Evolutionary conservation across 1,139 yeast genomes (phyloP).

Genomic region (Zygosaccharomyces pseudobailii): DNA sequence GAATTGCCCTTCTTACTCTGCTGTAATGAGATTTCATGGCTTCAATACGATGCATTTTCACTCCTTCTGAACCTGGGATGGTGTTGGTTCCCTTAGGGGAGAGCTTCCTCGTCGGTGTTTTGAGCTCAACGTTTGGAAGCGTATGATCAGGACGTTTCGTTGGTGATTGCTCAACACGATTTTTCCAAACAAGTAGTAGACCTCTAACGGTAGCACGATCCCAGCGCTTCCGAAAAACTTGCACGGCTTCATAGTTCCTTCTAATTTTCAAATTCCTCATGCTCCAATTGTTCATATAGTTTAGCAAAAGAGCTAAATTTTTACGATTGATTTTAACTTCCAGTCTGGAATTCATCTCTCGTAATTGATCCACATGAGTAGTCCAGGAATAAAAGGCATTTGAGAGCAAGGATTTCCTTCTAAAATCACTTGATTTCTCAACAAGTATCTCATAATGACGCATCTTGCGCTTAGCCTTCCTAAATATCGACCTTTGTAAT

Average conservation of each 20-base stretch:
- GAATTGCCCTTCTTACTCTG: slow-evolving; percentile 34
- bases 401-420: slow-evolving; percentile 15
- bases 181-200: slow-evolving; percentile 34
- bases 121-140: slow-evolving; percentile 11
- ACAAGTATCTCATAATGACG: slow-evolving; percentile 12
- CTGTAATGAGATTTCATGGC: slow-evolving; percentile 35
- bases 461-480: neutral
- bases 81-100: slow-evolving; percentile 14
- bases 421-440: slow-evolving; percentile 20
- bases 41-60: slow-evolving; percentile 33
- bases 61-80: slow-evolving; percentile 36
- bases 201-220: slow-evolving; percentile 37
- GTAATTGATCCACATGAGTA: slow-evolving; percentile 10
- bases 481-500: slow-evolving; percentile 1
- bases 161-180: slow-evolving; percentile 18
- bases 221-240: slow-evolving; percentile 35
- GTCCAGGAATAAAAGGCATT: slow-evolving; percentile 15
- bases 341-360: slow-evolving; percentile 19
- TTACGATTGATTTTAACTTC: slow-evolving; percentile 17
- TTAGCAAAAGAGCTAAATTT: slow-evolving; percentile 21
- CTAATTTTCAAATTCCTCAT: slow-evolving; percentile 31
- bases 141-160: slow-evolving; percentile 8
- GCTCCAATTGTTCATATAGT: slow-evolving; percentile 33
- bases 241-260: slow-evolving; percentile 34
- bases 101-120: slow-evolving; percentile 14